phyloP scores from a whole-genome alignment of 78 protist genomes.

The Planoprotostelium fungivorum region DNA sequence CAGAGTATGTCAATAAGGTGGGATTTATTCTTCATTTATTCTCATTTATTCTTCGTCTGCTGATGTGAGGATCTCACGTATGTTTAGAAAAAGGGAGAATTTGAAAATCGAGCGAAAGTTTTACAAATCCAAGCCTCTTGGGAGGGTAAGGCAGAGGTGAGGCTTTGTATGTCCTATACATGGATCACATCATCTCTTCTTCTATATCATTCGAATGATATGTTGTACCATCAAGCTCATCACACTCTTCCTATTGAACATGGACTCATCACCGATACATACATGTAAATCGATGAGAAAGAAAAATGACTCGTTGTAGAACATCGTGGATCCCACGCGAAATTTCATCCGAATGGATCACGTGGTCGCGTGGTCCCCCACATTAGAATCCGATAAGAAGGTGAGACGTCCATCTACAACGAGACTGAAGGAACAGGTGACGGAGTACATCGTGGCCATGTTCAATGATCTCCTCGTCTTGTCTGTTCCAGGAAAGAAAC shows the following conservation, averaged over 20 bases:
- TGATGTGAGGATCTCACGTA: background rate
- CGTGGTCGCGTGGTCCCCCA: background rate
- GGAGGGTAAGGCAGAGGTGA: background rate
- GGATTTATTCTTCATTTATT: background rate
- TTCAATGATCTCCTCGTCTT: background rate
- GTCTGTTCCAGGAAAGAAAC: background rate
- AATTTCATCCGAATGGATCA: background rate
- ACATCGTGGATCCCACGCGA: background rate
- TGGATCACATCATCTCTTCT: no score
- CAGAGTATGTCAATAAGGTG: conserved; percentile 23
- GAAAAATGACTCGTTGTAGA: background rate
- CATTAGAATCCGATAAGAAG: background rate
- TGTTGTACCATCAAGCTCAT: no score
- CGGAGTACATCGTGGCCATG: background rate
- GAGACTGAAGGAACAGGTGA: background rate
- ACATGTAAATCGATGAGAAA: background rate
- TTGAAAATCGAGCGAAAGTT: background rate
- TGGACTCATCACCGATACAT: no score
- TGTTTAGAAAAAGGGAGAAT: background rate
- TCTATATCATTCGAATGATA: no score
- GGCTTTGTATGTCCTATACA: no score
- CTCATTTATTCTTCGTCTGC: background rate
- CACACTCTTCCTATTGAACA: no score
- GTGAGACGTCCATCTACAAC: background rate
- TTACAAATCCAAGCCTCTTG: background rate